Base-by-base conservation (phyloP, 129 eudicot genomes). In the Flaveria trinervia region DNA sequence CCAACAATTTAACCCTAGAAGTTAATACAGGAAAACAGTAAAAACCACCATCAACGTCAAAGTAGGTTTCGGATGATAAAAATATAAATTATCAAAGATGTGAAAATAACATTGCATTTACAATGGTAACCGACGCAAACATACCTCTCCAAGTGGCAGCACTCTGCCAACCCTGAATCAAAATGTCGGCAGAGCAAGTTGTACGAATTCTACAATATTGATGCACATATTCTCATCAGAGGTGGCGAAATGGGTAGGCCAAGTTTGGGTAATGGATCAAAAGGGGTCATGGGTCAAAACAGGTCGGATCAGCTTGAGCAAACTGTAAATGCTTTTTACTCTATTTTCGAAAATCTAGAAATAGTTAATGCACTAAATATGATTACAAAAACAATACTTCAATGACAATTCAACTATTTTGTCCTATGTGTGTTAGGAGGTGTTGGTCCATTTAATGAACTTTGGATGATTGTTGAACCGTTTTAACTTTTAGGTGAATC, bases 101-200 rank as follows among this genome's bases (percentile, higher is more conserved):
- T 13, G 41, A 62, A 77, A 71, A 52, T 26, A 33, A 13, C 41
- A 15, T 11, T 70, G 28, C 57, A 76, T 48, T 26, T 46, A 70
- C 50, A 14, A 26, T 41, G 18, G 55, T 61, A 36, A 48, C 12
- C 46, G 1, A 11, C 12, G 60, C 68, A 33, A 49, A 15, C 39
- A 56, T 89, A 94, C 98, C 98, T 91, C 88, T 94, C 98, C 73
- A 87, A 88, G 79, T 94, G 93, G 84, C 98, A 94, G 81, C 98
- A 94, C 79, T 91, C 98, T 5, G 96, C 92, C 90, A 91, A 77
- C 22, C 93, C 96, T 20, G 84, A 83, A 83, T 94, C 93, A 74
- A 94, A 94, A 80, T 78, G 89, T 60, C 98, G 91, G 81, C 93
- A 87, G 12, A 93, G 93, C 74, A 93, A 84, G 90, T 86, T 90